Base-by-base conservation (phyloP, 495 filamentous ascomycete genomes). In the Amniculicola lignicola region DNA sequence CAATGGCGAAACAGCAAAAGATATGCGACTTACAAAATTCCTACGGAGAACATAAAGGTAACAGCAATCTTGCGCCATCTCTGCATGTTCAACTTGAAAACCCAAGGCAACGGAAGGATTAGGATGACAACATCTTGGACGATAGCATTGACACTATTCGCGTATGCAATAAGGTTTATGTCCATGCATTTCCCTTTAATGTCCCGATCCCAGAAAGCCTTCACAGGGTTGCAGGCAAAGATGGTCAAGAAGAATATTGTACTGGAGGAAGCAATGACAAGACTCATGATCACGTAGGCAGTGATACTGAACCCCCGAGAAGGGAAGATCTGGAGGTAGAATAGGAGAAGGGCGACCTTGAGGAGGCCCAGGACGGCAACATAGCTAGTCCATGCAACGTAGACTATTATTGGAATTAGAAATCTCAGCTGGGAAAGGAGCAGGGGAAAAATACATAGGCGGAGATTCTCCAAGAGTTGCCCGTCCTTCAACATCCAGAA, bases 281-380 rank as follows among this genome's bases (percentile, higher is more conserved):
- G 35, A 3, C 15, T 29, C 11, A 57, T 23, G 6, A 41, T 16
- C 6, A 29, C 22, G 33, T 46, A 47, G 29, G 41, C 19, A 5
- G 23, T 18, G n/a, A 40, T 47, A 4, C 42, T 28, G 23, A 47
- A 28, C 16, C 23, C 2, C 2, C 16, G 41, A 3, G 41, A 37
- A 10, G 24, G 45, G 43, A 55, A 55, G 39, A 55, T 55, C 15
- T 55, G 41, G 19, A 47, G 52, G 27, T 55, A 55, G 27, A 55
- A 55, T 16, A 48, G 15, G 16, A 46, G n/a, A 1, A 55, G 29
- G n/a, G 52, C 46, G 10, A 55, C 42, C 23, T 55, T 55, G 31
- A 47, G 37, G 27, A 55, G 40, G 25, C 41, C 41, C 10, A 55
- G 42, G 2, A 46, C 31, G 19, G 48, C 3, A 10, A 47, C 42